These are phyloP conservation scores for Starmera caribaea DNA, from an alignment of 805 yeast species.

Conservation along the genomic window DNA sequence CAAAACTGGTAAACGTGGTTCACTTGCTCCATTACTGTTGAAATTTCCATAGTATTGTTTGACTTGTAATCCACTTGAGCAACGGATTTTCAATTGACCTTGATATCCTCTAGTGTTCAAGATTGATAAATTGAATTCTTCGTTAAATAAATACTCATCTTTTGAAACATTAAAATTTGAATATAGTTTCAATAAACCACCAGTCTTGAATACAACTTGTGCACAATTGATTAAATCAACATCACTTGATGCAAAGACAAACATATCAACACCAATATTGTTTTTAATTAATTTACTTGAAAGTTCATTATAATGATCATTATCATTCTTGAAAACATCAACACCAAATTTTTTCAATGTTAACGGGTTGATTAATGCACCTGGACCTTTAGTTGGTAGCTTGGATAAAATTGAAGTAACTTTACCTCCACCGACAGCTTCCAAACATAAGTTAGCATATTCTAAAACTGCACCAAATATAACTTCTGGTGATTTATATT, in stretches of 20 bases:
- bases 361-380: slow-evolving; percentile 35
- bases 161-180: slow-evolving; percentile 54
- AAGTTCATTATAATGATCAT: slow-evolving; percentile 50
- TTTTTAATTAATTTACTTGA: slow-evolving; percentile 44
- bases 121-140: slow-evolving; percentile 48
- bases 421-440: slow-evolving; percentile 73
- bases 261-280: slow-evolving; percentile 70
- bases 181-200: slow-evolving; percentile 62
- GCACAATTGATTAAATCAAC: slow-evolving; percentile 74
- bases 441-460: slow-evolving; percentile 55
- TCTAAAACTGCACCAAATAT: slow-evolving; percentile 74
- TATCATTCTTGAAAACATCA: slow-evolving; percentile 46
- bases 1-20: slow-evolving; percentile 63
- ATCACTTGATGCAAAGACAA: slow-evolving; percentile 52
- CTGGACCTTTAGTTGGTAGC: slow-evolving; percentile 78
- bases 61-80: slow-evolving; percentile 82
- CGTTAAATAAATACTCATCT: slow-evolving; percentile 59
- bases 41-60: slow-evolving; percentile 59
- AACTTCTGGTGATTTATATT: slow-evolving; percentile 40
- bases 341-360: slow-evolving; percentile 30
- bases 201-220: slow-evolving; percentile 50
- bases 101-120: slow-evolving; percentile 57
- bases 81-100: slow-evolving; percentile 74
- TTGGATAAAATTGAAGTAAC: slow-evolving; percentile 57
- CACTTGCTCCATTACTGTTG: slow-evolving; percentile 31